phyloP scores from a whole-genome alignment of 1,284 basidiomycete species.

The Agroathelia rolfsii region DNA sequence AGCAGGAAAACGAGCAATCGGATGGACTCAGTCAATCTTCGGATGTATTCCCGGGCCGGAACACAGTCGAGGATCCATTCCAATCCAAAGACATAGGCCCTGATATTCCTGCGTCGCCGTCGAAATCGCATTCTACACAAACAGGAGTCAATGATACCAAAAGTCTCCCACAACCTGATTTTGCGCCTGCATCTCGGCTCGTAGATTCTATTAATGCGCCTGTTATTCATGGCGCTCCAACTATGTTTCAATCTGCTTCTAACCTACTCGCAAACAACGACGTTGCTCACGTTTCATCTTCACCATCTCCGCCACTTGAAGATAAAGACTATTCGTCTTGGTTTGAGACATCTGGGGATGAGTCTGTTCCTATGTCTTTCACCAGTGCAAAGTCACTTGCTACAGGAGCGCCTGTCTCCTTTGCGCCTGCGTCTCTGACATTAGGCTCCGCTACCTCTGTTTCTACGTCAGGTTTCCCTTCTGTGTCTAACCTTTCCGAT shows the following conservation, averaged over 20 bases:
- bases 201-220: no score
- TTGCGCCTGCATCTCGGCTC: no score
- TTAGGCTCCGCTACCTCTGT: conserved; percentile 2
- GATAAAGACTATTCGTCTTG: conserved; percentile 43
- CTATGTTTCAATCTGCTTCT: conserved; percentile 16
- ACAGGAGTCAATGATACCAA: no score
- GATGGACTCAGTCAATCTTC: not conserved
- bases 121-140: no score
- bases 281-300: conserved; percentile 15
- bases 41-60: not conserved
- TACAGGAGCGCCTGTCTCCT: not conserved
- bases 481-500: no score
- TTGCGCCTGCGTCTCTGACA: no score
- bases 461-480: not conserved
- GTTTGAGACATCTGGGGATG: conserved; percentile 33
- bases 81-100: no score
- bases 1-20: conserved; percentile 3
- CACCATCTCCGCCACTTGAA: conserved; percentile 31
- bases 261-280: conserved; percentile 7
- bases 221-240: no score
- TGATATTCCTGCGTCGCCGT: no score
- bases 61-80: no score
- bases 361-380: no score
- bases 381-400: conserved; percentile 1
- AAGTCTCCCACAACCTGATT: no score